Evolutionary conservation across 345 rosid species (phyloP).

Genomic region (Eutrema japonicum): DNA sequence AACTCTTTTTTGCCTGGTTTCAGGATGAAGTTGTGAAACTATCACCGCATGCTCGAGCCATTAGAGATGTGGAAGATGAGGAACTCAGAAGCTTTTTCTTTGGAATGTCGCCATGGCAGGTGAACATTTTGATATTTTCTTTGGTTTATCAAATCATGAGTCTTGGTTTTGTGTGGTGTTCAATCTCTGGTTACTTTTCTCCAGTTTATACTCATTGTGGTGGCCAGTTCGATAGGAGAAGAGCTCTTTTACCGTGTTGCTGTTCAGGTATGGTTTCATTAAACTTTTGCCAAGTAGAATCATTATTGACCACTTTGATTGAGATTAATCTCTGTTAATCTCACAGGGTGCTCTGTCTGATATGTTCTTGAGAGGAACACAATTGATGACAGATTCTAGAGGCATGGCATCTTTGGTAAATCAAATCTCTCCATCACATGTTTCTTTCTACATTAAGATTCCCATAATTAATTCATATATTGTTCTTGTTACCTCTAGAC

Average conservation of each 20-base stretch:
- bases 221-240: conserved; percentile 97
- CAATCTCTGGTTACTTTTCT: conserved; percentile 19
- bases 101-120: conserved; percentile 99
- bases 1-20: background rate
- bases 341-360: conserved; percentile 86
- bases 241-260: conserved; percentile 99
- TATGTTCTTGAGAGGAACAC: conserved; percentile 80
- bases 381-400: conserved; percentile 60
- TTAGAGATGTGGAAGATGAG: conserved; percentile 98
- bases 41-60: conserved; percentile 96
- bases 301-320: conserved; percentile 8
- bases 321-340: conserved; percentile 6
- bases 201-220: conserved; percentile 80
- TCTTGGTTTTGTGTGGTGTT: conserved; percentile 2
- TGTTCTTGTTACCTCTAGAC: conserved; percentile 51
- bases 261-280: conserved; percentile 65
- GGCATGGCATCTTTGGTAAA: conserved; percentile 92
- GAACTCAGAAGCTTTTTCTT: conserved; percentile 94
- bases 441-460: background rate
- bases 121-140: conserved; percentile 17
- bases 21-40: conserved; percentile 97
- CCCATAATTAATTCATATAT: background rate
- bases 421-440: background rate
- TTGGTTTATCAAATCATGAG: background rate
- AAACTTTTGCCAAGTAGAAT: background rate